Conservation (phyloP, 805 yeast genomes). For the Candida michaelii region DNA sequence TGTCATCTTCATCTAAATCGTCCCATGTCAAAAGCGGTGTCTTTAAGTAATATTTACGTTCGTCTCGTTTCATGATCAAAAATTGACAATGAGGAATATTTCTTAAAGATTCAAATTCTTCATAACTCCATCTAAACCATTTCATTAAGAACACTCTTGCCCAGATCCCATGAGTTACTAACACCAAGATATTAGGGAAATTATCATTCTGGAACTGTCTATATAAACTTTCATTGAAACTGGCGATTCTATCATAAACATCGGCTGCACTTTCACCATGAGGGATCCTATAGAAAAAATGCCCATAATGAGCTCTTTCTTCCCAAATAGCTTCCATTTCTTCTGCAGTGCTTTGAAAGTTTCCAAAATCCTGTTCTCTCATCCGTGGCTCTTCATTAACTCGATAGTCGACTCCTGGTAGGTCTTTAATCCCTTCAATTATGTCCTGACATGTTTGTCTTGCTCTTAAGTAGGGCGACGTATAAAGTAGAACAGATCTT, state of each 20-base stretch:
- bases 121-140: slow-evolving; percentile 93
- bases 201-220: slow-evolving; percentile 70
- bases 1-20: slow-evolving; percentile 46
- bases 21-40: slow-evolving; percentile 75
- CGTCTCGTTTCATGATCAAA: slow-evolving; percentile 67
- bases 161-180: slow-evolving; percentile 94
- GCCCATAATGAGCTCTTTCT: slow-evolving; percentile 84
- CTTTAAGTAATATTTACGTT: slow-evolving; percentile 53
- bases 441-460: slow-evolving; percentile 80
- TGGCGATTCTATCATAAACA: slow-evolving; percentile 87
- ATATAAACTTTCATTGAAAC: slow-evolving; percentile 83
- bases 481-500: slow-evolving; percentile 64
- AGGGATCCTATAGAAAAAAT: slow-evolving; percentile 79
- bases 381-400: slow-evolving; percentile 86
- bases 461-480: slow-evolving; percentile 84
- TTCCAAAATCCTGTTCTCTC: slow-evolving; percentile 95
- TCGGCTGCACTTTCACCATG: slow-evolving; percentile 96
- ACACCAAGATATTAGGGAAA: slow-evolving; percentile 77
- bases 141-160: slow-evolving; percentile 89
- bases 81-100: slow-evolving; percentile 86
- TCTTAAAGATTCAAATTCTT: slow-evolving; percentile 77
- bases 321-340: slow-evolving; percentile 82
- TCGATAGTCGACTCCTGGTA: slow-evolving; percentile 46
- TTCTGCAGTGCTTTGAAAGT: slow-evolving; percentile 74
- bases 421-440: slow-evolving; percentile 51